Evolutionary conservation across 2,329 filamentous ascomycete genomes (phyloP).

Genomic region (Cercospora citrullina): DNA sequence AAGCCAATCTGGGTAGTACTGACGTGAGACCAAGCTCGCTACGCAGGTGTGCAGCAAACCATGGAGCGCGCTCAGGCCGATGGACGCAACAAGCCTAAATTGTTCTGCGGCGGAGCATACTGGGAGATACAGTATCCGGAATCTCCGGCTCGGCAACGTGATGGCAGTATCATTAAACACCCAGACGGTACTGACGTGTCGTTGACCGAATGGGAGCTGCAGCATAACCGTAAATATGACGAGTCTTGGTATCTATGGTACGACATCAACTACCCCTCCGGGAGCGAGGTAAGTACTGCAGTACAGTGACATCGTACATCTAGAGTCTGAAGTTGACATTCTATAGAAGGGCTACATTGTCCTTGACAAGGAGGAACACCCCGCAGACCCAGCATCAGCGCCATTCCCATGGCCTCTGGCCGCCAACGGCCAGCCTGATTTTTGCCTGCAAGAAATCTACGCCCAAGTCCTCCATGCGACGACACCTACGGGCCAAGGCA

Average conservation of each 20-base stretch:
- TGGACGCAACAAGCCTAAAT: not conserved
- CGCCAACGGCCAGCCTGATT: not conserved
- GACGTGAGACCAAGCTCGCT: not conserved
- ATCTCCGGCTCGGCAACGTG: not conserved
- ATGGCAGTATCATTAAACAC: not conserved
- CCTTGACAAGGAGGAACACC: not conserved
- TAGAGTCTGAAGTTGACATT: not conserved
- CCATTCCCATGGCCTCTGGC: not conserved
- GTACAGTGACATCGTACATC: not conserved
- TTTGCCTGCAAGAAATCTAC: not conserved
- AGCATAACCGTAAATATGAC: not conserved
- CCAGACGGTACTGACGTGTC: not conserved
- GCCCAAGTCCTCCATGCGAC: not conserved
- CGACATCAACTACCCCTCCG: not conserved
- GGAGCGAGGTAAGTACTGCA: not conserved
- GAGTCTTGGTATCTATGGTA: not conserved
- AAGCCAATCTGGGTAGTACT: not conserved
- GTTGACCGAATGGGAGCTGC: not conserved
- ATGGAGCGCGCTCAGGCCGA: not conserved
- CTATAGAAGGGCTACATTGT: not conserved
- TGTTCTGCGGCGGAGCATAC: not conserved
- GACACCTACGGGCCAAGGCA: not conserved
- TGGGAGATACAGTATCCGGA: not conserved
- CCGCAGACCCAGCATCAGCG: not conserved
- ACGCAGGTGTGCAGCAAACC: not conserved